Evolutionary conservation across 305 asterid genomes (phyloP), one percentile per base, ranked within the genome.

Genomic region (Lippia alba): DNA sequence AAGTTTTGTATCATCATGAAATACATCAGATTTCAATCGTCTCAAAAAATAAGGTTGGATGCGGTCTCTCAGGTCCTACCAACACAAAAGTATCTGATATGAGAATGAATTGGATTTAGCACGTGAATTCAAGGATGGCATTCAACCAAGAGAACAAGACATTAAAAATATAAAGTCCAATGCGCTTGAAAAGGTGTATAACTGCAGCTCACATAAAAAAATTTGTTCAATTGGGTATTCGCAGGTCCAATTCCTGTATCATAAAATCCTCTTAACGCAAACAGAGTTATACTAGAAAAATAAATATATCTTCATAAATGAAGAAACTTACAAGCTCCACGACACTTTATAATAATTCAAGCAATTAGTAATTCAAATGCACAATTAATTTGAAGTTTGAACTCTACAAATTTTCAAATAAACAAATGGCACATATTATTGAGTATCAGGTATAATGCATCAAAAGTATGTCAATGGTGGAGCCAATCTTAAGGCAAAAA

Each of bases 31-130:
- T 80, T 94, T 94, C 88, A 94, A 64, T 63, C 99, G 95, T 77
- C 99, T 86, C 78, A 94, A 72, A 80, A 94, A 94, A 73, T 89
- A 91, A 69, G 99, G 99, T 64, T 94, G 90, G 72, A 94, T 94
- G 79, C 87, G 78, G 55, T 94, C 95, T 73, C 99, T 84, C 78
- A 94, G 83, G 10, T 88, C 89, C 99, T 94, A 67, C 69, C 49
- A 78, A 54, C 36, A 80, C 5, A 69, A 70, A 40, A 77, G 54
- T 66, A 70, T 54, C 34, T 77, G 75, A 62, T 49, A 63, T 39
- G 73, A 58, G 56, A 55, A 76, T 17, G 61, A 51, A 62, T 14
- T 40, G 34, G 57, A 39, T 45, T 2, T 15, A 69, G 56, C 57
- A 64, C 55, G 67, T 46, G 53, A 67, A 70, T 32, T 32, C 12